phyloP scores from a whole-genome alignment of 164 flowering plant genomes.

The Tetrastigma voinierianum region DNA sequence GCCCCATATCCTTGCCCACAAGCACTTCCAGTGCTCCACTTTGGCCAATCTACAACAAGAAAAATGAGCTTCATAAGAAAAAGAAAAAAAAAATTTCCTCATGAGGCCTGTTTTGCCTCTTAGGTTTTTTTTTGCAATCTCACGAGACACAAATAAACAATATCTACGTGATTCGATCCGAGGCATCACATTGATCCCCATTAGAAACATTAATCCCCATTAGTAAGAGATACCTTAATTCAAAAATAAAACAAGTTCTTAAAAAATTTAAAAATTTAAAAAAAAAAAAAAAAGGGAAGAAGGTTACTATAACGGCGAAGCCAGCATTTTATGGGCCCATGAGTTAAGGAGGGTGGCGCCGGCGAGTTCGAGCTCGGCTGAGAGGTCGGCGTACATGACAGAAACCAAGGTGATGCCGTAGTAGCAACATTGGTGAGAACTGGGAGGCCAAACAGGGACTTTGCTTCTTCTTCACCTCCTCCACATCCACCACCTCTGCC shows the following conservation, averaged over 20 bases:
- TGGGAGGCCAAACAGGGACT: slow-evolving; percentile 54
- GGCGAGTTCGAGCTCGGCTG: slow-evolving; percentile 68
- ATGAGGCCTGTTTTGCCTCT: too few relatives aligned
- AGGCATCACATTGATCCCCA: too few relatives aligned
- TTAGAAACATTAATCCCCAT: not conserved
- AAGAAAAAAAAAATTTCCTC: too few relatives aligned
- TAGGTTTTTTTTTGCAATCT: too few relatives aligned
- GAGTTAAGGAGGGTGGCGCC: slow-evolving; percentile 81
- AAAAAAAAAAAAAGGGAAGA: not conserved
- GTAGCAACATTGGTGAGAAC: slow-evolving; percentile 58
- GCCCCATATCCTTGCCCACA: slow-evolving; percentile 94
- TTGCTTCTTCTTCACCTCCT: slow-evolving; percentile 60
- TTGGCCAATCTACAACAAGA: slow-evolving; percentile 53
- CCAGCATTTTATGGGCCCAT: slow-evolving; percentile 91
- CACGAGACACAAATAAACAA: not conserved
- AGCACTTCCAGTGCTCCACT: slow-evolving; percentile 93
- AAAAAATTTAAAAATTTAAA: not conserved
- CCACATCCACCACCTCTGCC: slow-evolving; percentile 47
- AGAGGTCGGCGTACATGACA: slow-evolving; percentile 80
- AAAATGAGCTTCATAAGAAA: not conserved
- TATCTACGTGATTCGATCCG: too few relatives aligned
- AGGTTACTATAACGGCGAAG: slow-evolving; percentile 53
- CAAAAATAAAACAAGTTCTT: not conserved
- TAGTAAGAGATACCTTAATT: not conserved
- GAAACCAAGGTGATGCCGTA: slow-evolving; percentile 56